These are phyloP conservation scores for Trametes elegans DNA, from an alignment of 768 basidiomycete species.

Conservation along the genomic window DNA sequence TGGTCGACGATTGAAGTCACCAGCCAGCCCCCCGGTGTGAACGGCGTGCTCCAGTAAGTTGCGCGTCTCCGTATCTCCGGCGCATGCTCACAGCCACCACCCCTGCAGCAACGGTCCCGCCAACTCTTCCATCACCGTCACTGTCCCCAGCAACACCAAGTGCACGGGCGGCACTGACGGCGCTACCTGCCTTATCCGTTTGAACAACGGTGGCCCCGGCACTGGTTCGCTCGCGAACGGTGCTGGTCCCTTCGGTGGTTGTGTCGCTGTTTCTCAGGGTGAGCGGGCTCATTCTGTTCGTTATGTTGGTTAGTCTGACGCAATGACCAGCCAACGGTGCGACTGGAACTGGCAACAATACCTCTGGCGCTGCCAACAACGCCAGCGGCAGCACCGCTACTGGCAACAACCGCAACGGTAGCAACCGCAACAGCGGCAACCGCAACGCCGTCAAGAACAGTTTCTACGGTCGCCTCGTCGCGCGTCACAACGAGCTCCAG, in stretches of 20 bases:
- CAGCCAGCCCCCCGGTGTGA: constrained; percentile 27
- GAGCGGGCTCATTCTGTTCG: too few relatives aligned
- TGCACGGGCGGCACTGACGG: constrained; percentile 21
- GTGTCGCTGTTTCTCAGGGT: constrained; percentile 23
- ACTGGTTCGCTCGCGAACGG: constrained; percentile 24
- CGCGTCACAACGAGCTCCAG: constrained; percentile 16
- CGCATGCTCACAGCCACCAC: too few relatives aligned
- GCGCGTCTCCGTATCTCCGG: too few relatives aligned
- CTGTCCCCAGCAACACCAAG: constrained; percentile 8
- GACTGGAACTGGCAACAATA: not conserved
- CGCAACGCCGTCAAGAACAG: not conserved
- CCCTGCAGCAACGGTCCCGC: constrained; percentile 22
- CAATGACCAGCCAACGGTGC: not conserved
- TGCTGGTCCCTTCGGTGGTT: constrained; percentile 35
- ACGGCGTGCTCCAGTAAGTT: constrained; percentile 21
- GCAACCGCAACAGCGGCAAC: not conserved
- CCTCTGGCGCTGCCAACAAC: not conserved
- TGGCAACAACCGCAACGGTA: not conserved
- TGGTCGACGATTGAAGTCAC: constrained; percentile 24
- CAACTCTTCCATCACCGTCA: constrained; percentile 17
- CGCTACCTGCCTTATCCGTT: constrained; percentile 23
- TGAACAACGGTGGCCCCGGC: constrained; percentile 17
- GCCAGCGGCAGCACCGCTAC: not conserved
- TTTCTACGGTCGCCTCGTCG: not conserved
- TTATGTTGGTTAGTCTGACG: too few relatives aligned